A percentile compares a stretch with the other conserved stretches of the same genome.
These are phyloP conservation scores for Lasiodiplodia sp. DNA, from an alignment of 2,329 filamentous ascomycete species.

Conservation along the genomic window DNA sequence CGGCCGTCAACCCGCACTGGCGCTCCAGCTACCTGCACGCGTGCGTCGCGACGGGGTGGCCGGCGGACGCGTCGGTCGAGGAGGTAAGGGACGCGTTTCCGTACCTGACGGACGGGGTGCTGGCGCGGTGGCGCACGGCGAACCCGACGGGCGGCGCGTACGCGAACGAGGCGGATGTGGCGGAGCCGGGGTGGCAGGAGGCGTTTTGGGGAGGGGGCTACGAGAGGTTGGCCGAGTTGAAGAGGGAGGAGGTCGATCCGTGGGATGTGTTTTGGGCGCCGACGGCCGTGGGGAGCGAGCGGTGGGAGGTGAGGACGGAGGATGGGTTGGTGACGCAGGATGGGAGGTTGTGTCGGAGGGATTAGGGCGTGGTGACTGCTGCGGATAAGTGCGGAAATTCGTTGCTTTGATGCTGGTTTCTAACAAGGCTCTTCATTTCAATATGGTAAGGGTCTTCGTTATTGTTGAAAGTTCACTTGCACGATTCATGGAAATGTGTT, in stretches of 20 bases:
- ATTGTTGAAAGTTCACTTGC: not conserved
- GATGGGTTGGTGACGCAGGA: slow-evolving; percentile 30
- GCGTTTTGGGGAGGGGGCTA: slow-evolving; percentile 39
- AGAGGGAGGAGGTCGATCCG: slow-evolving; percentile 38
- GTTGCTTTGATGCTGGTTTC: no score
- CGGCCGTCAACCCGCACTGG: slow-evolving; percentile 38
- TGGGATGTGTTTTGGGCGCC: slow-evolving; percentile 35
- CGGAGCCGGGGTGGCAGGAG: slow-evolving; percentile 37
- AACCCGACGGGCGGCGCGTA: slow-evolving; percentile 36
- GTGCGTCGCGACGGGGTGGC: slow-evolving; percentile 40
- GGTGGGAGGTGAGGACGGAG: slow-evolving; percentile 35
- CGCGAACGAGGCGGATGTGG: slow-evolving; percentile 41
- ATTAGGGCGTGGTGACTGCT: not conserved
- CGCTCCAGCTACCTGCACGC: slow-evolving; percentile 31
- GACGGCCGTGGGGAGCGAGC: slow-evolving; percentile 39
- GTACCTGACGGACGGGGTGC: not conserved
- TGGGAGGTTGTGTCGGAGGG: slow-evolving; percentile 32
- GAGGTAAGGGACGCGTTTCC: slow-evolving; percentile 30
- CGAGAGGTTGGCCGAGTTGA: slow-evolving; percentile 34
- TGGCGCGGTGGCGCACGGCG: not conserved
- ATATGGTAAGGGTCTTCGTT: no score
- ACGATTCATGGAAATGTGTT: not conserved
- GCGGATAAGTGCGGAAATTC: not conserved
- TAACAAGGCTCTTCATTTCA: no score
- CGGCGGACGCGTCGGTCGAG: slow-evolving; percentile 32